Conservation (phyloP, 257 asterid species). For the Salvia splendens region DNA sequence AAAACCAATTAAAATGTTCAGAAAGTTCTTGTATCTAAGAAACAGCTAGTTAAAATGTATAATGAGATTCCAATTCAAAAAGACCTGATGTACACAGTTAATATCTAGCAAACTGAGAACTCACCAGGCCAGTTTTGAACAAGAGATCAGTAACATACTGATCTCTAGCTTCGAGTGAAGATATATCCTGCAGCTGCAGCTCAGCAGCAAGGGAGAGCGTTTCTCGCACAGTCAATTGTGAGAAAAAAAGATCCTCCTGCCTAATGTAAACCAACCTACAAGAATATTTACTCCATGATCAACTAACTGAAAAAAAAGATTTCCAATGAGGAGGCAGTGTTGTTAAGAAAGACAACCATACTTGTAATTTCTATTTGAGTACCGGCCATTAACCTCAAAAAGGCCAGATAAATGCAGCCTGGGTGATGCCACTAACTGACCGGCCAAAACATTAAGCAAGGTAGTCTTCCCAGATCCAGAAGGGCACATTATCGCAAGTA, state of each 20-base stretch:
- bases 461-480: conserved; percentile 99
- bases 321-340: conserved; percentile 14
- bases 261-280: conserved; percentile 84
- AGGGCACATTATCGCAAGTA: conserved; percentile 97
- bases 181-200: conserved; percentile 78
- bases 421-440: conserved; percentile 81
- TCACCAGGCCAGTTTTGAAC: conserved; percentile 84
- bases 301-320: conserved; percentile 23
- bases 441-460: conserved; percentile 86
- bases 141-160: conserved; percentile 74
- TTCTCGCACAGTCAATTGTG: conserved; percentile 98
- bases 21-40: conserved; percentile 15
- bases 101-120: conserved; percentile 29
- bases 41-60: conserved; percentile 2
- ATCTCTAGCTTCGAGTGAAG: conserved; percentile 76
- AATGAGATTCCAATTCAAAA: conserved; percentile 10
- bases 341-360: conserved; percentile 29
- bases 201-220: conserved; percentile 93
- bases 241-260: conserved; percentile 97
- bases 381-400: conserved; percentile 75
- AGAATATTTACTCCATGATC: conserved; percentile 22
- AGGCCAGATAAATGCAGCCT: conserved; percentile 81
- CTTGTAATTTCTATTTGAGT: conserved; percentile 73
- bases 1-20: conserved; percentile 11
- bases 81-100: conserved; percentile 4